These are phyloP conservation scores for Ampelocalamus luodianensis DNA, from an alignment of 176 grass and related monocot genomes.

Conservation along the genomic window DNA sequence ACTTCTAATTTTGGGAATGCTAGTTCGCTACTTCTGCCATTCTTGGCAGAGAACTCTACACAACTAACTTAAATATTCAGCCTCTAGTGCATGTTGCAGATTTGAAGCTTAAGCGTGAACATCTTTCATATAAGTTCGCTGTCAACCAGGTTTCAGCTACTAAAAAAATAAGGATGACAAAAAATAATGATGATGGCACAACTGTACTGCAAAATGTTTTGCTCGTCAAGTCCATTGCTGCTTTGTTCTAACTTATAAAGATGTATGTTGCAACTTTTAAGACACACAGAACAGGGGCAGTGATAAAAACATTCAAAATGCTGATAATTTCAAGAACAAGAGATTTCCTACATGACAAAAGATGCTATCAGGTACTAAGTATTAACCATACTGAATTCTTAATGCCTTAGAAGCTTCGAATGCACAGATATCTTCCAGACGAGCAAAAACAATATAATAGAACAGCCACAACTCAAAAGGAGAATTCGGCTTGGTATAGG, in stretches of 20 bases:
- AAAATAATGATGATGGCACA: neutral
- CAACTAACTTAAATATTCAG: neutral
- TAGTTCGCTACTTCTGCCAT: neutral
- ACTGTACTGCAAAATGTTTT: slow-evolving; percentile 6
- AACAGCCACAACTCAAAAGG: neutral
- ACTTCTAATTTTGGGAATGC: neutral
- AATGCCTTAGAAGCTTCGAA: slow-evolving; percentile 18
- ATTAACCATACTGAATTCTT: slow-evolving; percentile 19
- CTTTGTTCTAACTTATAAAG: slow-evolving; percentile 6
- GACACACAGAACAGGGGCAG: neutral
- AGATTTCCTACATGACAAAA: slow-evolving; percentile 2
- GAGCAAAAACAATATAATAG: slow-evolving; percentile 1
- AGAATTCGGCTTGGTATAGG: neutral
- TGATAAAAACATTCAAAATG: slow-evolving; percentile 1
- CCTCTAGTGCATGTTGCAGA: slow-evolving; percentile 2
- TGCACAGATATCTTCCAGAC: slow-evolving; percentile 8
- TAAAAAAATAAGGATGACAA: slow-evolving; percentile 16
- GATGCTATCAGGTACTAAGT: neutral
- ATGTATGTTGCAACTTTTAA: neutral
- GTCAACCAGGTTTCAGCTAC: neutral
- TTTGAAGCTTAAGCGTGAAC: slow-evolving; percentile 26
- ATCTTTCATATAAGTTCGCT: neutral
- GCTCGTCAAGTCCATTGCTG: neutral
- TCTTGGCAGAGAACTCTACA: slow-evolving; percentile 17
- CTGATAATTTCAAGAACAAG: slow-evolving; percentile 8